phyloP scores from a whole-genome alignment of 768 basidiomycete genomes.

The Podaxis sp. region DNA sequence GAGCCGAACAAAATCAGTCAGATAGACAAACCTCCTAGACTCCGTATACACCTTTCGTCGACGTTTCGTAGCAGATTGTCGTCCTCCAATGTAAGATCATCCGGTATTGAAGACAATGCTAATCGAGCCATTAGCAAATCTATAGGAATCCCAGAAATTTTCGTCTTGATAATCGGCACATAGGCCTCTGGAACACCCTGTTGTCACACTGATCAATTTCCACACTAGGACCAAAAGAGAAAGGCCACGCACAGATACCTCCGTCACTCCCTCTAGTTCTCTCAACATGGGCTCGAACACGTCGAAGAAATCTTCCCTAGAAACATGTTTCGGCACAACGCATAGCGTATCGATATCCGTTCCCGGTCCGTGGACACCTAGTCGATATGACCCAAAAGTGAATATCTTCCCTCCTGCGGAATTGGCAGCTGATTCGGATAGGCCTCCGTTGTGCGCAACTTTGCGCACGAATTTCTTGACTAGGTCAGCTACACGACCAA shows the following conservation, averaged over 20 bases:
- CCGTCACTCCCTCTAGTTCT: conserved; percentile 77
- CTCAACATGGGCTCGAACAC: conserved; percentile 88
- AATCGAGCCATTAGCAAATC: conserved; percentile 94
- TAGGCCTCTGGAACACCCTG: conserved; percentile 97
- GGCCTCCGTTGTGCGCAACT: conserved; percentile 73
- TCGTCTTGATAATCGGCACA: conserved; percentile 92
- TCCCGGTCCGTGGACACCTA: conserved; percentile 96
- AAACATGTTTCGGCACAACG: conserved; percentile 96
- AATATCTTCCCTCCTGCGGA: conserved; percentile 98
- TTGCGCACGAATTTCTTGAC: conserved; percentile 92
- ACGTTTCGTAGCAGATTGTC: conserved; percentile 90
- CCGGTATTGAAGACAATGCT: conserved; percentile 84
- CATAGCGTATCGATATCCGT: conserved; percentile 98
- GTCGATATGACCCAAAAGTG: conserved; percentile 96
- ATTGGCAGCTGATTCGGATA: conserved; percentile 84
- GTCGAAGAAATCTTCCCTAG: conserved; percentile 93
- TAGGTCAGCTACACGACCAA: conserved; percentile 84
- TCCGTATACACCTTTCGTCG: conserved; percentile 93
- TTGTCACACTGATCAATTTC: conserved; percentile 12
- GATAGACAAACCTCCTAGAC: conserved; percentile 72
- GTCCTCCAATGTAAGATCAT: conserved; percentile 86
- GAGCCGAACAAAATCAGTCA: background rate
- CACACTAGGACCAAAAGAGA: background rate
- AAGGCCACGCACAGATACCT: conserved; percentile 75
- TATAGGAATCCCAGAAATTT: conserved; percentile 88